A percentile compares a stretch with the other conserved stretches of the same genome.
These are phyloP conservation scores for Exophiala sp. DNA, from an alignment of 2,329 filamentous ascomycete species.

Conservation along the genomic window DNA sequence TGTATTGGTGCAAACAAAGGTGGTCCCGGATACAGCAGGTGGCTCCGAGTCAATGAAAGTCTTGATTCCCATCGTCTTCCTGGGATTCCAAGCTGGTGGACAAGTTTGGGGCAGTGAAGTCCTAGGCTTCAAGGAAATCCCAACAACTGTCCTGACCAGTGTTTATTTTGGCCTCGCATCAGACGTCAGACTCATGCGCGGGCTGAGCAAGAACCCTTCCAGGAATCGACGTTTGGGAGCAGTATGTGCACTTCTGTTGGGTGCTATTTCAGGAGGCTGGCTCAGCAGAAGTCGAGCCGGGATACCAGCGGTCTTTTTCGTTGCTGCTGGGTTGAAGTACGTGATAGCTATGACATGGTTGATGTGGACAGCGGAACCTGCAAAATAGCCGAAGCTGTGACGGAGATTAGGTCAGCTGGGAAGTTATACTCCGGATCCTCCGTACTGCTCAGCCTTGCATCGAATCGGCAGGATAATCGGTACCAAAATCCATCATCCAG, in stretches of 20 bases:
- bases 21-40: not conserved
- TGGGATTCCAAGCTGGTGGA: slow-evolving; percentile 38
- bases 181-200: slow-evolving; percentile 33
- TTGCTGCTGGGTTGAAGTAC: slow-evolving; percentile 38
- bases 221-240: slow-evolving; percentile 37
- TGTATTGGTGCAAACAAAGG: not conserved
- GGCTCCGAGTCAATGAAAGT: slow-evolving; percentile 30
- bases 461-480: not conserved
- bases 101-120: slow-evolving; percentile 40
- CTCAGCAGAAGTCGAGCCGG: slow-evolving; percentile 35
- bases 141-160: slow-evolving; percentile 43
- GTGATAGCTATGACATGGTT: slow-evolving; percentile 36
- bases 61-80: slow-evolving; percentile 35
- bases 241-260: slow-evolving; percentile 35
- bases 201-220: slow-evolving; percentile 34
- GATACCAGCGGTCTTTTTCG: slow-evolving; percentile 40
- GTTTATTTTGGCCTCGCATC: slow-evolving; percentile 43
- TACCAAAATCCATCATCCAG: not conserved
- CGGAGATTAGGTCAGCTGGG: too few species aligned
- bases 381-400: not conserved
- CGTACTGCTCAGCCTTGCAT: not conserved
- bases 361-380: slow-evolving; percentile 30
- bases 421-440: too few species aligned
- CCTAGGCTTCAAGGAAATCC: slow-evolving; percentile 41
- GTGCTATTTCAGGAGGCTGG: slow-evolving; percentile 38